Conservation (phyloP, 495 filamentous ascomycete species). For the Cercophora samala region DNA sequence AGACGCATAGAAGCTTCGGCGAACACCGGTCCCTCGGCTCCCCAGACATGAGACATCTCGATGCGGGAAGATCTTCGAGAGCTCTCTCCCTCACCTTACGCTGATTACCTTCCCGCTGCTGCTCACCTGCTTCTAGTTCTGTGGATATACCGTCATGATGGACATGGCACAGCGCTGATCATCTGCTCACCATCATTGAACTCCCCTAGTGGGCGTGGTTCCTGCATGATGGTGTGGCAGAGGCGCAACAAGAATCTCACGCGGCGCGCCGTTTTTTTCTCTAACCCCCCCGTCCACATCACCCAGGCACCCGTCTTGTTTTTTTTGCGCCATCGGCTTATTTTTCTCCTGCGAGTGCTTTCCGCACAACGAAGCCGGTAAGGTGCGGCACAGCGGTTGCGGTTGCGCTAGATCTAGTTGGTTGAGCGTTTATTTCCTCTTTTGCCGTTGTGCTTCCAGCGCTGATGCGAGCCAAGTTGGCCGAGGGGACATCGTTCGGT, state of each 20-base stretch:
- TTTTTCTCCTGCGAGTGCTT: not conserved
- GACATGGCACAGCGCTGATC: not conserved
- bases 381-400: not conserved
- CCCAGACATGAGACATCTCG: not conserved
- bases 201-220: not conserved
- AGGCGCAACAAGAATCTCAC: too few species aligned
- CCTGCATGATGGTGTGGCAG: not conserved
- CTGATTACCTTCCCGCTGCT: not conserved
- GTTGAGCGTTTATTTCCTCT: not conserved
- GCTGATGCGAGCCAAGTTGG: not conserved
- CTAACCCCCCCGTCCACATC: too few species aligned
- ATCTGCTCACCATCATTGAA: not conserved
- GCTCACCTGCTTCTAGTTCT: not conserved
- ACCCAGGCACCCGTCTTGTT: too few species aligned
- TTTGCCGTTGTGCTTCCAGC: not conserved
- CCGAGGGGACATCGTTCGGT: not conserved
- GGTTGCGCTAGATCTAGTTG: too few species aligned
- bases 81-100: not conserved
- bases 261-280: too few species aligned
- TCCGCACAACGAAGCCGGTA: not conserved
- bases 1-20: conserved; percentile 13
- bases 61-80: not conserved
- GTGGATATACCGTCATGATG: not conserved
- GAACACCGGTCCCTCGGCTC: conserved; percentile 8
- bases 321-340: not conserved